A percentile compares a stretch with the other conserved stretches of the same genome.
Evolutionary conservation across 192 early-diverging fungal species (phyloP).

Genomic region (Geranomyces michiganensis): DNA sequence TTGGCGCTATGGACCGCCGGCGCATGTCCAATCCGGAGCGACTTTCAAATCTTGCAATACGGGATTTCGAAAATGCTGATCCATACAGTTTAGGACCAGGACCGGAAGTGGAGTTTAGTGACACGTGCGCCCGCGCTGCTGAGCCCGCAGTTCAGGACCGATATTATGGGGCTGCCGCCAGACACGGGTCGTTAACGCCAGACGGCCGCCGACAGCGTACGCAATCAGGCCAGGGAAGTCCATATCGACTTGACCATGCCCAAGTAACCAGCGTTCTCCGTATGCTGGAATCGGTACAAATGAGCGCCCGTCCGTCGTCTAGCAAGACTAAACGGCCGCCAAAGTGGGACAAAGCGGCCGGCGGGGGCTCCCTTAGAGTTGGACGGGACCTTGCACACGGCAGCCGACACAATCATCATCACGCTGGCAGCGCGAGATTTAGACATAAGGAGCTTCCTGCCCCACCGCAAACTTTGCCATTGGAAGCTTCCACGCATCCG

Average conservation of each 20-base stretch:
- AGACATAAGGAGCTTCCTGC: background rate
- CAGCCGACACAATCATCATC: background rate
- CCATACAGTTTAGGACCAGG: too few relatives aligned
- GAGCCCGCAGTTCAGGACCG: background rate
- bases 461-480: background rate
- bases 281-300: constrained; percentile 27
- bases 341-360: constrained; percentile 19
- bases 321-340: background rate
- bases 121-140: too few relatives aligned
- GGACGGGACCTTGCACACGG: background rate
- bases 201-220: constrained; percentile 10
- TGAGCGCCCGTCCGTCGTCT: background rate
- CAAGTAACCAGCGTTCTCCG: constrained; percentile 18
- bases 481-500: background rate
- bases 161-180: background rate
- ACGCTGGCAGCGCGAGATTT: background rate
- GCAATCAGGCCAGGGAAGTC: constrained; percentile 16
- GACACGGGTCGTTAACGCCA: constrained; percentile 18
- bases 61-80: constrained; percentile 18
- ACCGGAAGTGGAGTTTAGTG: too few relatives aligned
- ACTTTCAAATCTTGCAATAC: background rate
- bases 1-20: constrained; percentile 17
- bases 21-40: constrained; percentile 37
- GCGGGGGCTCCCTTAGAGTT: background rate
- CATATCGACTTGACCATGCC: constrained; percentile 10